Conservation (phyloP, 441 rosid species). For the Adansonia madagascariensis region DNA sequence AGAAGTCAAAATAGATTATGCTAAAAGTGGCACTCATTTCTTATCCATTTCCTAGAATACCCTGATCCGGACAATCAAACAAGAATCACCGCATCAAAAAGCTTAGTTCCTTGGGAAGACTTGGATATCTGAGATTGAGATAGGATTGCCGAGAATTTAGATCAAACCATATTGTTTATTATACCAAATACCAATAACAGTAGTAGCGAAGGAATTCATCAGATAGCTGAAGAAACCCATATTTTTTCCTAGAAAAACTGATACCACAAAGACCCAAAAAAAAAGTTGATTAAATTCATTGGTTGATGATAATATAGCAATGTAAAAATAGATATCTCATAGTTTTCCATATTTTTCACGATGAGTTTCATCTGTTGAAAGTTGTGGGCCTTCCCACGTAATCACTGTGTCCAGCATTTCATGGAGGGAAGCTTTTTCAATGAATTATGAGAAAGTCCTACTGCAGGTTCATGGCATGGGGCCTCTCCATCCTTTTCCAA, state of each 20-base stretch:
- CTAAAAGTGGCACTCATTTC: constrained; percentile 22
- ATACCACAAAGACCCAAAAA: constrained; percentile 31
- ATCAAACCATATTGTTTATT: constrained; percentile 28
- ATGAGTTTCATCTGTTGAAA: constrained; percentile 37
- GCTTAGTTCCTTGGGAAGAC: constrained; percentile 30
- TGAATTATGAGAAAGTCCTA: constrained; percentile 30
- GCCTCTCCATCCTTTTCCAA: constrained; percentile 34
- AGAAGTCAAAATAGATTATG: constrained; percentile 15
- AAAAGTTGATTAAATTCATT: constrained; percentile 27
- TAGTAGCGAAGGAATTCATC: constrained; percentile 2
- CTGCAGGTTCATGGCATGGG: constrained; percentile 34
- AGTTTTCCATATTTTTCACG: constrained; percentile 21
- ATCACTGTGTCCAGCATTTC: constrained; percentile 23
- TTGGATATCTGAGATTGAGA: constrained; percentile 29
- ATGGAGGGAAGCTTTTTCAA: constrained; percentile 26
- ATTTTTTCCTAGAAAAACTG: constrained; percentile 33
- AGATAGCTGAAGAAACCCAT: constrained; percentile 13
- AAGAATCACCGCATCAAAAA: constrained; percentile 31
- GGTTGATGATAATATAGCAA: constrained; percentile 19
- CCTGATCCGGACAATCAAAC: constrained; percentile 32
- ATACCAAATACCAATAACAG: constrained; percentile 32
- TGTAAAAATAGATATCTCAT: constrained; percentile 31
- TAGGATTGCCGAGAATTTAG: constrained; percentile 35
- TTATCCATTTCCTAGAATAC: constrained; percentile 43
- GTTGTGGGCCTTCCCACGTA: constrained; percentile 41